Percentiles rank a stretch among this genome's conserved stretches.
Conservation (phyloP, 352 stramenopile species). For the Phytophthora hybrid region DNA sequence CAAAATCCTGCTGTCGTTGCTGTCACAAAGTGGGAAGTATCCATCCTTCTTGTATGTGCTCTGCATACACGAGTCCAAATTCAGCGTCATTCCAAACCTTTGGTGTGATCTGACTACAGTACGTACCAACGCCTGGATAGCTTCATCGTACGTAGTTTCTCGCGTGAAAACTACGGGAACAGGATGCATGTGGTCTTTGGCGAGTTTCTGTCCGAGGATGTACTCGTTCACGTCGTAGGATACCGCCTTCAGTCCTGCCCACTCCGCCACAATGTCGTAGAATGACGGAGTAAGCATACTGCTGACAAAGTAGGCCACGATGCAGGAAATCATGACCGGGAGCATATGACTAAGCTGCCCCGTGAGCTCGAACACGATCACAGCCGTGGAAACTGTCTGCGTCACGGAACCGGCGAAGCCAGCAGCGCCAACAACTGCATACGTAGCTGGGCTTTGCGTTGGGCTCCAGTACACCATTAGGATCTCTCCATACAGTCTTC, state of each 20-base stretch:
- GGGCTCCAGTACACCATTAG: constrained; percentile 75
- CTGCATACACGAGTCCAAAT: constrained; percentile 28
- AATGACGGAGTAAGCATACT: constrained; percentile 81
- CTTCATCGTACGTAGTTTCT: constrained; percentile 82
- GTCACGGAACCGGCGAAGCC: constrained; percentile 92
- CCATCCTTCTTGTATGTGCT: constrained; percentile 74
- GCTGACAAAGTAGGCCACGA: constrained; percentile 89
- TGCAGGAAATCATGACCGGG: constrained; percentile 84
- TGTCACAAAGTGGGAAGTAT: constrained; percentile 82
- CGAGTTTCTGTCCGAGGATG: constrained; percentile 73
- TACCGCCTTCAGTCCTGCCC: constrained; percentile 75
- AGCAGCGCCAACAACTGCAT: constrained; percentile 94
- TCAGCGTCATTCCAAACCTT: not conserved
- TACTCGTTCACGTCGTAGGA: constrained; percentile 88
- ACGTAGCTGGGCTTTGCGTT: constrained; percentile 79
- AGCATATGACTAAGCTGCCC: constrained; percentile 88
- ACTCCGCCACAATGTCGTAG: constrained; percentile 87
- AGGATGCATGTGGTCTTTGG: constrained; percentile 71
- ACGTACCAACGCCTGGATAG: constrained; percentile 68
- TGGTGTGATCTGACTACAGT: not conserved
- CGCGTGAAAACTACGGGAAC: constrained; percentile 70
- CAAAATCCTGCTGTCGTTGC: constrained; percentile 52
- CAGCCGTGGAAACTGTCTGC: constrained; percentile 87
- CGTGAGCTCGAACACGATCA: constrained; percentile 90
- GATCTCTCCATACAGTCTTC: constrained; percentile 80